Evolutionary conservation across 1,284 basidiomycete genomes (phyloP), one percentile per base, ranked within the genome.

Genomic region (Rugiboletus extremiorientalis): DNA sequence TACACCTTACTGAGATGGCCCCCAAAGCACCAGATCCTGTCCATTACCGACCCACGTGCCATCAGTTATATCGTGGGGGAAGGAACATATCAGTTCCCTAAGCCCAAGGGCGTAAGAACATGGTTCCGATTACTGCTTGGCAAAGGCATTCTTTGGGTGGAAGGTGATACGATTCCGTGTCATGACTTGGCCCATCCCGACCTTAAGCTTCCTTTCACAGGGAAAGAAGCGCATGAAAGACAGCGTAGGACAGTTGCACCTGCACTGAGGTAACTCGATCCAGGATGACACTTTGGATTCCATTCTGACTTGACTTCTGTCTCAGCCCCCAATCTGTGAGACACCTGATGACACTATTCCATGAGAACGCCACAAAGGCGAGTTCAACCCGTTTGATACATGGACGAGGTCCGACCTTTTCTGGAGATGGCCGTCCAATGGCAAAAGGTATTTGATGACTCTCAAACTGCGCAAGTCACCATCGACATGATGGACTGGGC

Each of bases 81-180:
- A 60, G 76, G 73, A 18, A 74, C 76, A 1, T 84, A 84, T 64
- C 72, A 69, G 31, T 85, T 85, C 61, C 84, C 84, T 4, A 85
- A 85, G 65, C 81, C 83, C 12, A 66, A 74, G 47, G 84, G 84
- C 36, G 84, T 84, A 27, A 76, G 84, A 55, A 79, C 77, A 20
- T 85, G 84, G 84, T 85, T 85, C 63, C 76, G 75, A 58, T 78
- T 79, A 31, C 77, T 83, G 4, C 73, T 84, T 6, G 84, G 84
- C 20, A 77, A 84, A 68, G 84, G 84, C n/a, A 80, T 85, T 55
- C 76, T 85, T 22, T 84, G 82, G 79, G 76, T 83, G 20, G 84
- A 85, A 78, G 83, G 82, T 81, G 56, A 60, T 41, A 30, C 11
- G 7, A 23, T 57, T 25, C 11, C 40, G 20, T 34, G 14, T 48